These are phyloP conservation scores for Eucalyptus marginata DNA, from an alignment of 345 rosid genomes.

Conservation along the genomic window DNA sequence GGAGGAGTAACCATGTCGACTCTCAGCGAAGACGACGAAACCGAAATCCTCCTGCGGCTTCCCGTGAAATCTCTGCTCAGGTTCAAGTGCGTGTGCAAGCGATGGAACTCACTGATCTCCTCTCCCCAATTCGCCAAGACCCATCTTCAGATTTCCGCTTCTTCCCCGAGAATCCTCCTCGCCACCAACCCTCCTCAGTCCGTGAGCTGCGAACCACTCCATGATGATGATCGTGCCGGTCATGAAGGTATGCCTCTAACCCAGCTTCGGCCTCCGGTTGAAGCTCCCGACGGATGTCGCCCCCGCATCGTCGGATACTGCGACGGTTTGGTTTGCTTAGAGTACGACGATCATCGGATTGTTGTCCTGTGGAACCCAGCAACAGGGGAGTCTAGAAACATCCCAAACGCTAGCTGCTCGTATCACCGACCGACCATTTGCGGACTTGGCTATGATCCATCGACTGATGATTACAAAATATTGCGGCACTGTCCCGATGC, in stretches of 20 bases:
- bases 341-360: neutral
- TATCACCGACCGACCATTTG: neutral
- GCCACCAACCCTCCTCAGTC: neutral
- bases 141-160: neutral
- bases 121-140: neutral
- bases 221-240: neutral
- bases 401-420: neutral
- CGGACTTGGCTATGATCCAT: neutral
- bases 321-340: neutral
- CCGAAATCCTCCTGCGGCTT: neutral
- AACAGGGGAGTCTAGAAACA: neutral
- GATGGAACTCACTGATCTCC: neutral
- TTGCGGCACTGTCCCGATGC: neutral
- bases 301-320: neutral
- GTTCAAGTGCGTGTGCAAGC: neutral
- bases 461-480: neutral
- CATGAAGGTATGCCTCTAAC: neutral
- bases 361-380: neutral
- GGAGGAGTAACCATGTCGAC: neutral
- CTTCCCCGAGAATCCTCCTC: neutral
- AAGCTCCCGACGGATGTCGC: neutral
- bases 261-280: neutral
- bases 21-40: neutral
- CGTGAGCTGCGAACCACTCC: neutral
- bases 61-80: neutral